Base-by-base conservation (phyloP, 2,329 filamentous ascomycete species). In the Nannizziopsis arthrosporioides region DNA sequence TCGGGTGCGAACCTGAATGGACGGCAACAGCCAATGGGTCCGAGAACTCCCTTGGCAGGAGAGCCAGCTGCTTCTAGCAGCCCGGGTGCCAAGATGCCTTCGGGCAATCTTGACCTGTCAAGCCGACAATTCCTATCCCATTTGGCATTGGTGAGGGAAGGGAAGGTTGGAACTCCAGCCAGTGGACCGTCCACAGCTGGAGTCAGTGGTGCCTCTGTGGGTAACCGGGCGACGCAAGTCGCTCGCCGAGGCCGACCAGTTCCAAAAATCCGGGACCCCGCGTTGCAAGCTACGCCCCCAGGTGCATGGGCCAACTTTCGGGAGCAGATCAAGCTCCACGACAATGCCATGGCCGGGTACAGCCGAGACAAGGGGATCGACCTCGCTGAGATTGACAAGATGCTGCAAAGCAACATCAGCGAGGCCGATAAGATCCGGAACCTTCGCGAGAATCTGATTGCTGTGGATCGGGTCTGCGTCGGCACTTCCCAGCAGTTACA, bases 201-300 rank as follows among this genome's bases (percentile, higher is more conserved):
- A 41, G 37, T 41, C 34, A 36, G 44, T 47, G 44, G 44, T 35
- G 17, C 6, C 19, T 34, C 9, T 14, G 38, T 47, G 44, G 37
- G 31, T 35, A 41, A n/a, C 18, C 11, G 14, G 44, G 37, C 30
- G 30, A 27, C 2, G 22, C 37, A 22, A n/a, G 30, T 41, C 44
- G 27, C 15, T 38, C 27, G n/a, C 30, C 44, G 12, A 12, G 18
- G 14, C 22, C 14, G 12, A 15, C 41, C 14, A 10, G 34, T 19
- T 43, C 27, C 41, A 34, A 17, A 27, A 17, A 34, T 10, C n/a
- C 39, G 34, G 14, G 22, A 15, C 22, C 34, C 6, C n/a, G 42
- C 17, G 8, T 19, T 11, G 11, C 19, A 18, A 30, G 14, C 22
- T 8, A 30, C 27, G 27, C 37, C 38, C 30, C 45, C 45, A 27